phyloP scores from a whole-genome alignment of 768 basidiomycete species.

The Tulasnella sp. region DNA sequence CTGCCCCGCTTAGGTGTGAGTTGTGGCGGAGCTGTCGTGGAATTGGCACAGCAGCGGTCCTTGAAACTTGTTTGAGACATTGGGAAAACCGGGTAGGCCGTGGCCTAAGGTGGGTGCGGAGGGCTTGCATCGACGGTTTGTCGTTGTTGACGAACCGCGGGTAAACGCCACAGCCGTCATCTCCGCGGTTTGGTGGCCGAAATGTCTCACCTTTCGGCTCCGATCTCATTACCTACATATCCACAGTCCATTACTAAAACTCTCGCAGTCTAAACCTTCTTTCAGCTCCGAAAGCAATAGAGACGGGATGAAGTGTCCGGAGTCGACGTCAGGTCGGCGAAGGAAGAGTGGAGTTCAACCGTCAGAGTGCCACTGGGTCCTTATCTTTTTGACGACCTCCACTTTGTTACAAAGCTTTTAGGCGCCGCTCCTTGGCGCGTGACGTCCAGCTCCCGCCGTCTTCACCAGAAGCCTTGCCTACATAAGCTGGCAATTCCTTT shows the following conservation, averaged over 20 bases:
- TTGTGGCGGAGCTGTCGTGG: neutral
- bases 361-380: neutral
- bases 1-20: neutral
- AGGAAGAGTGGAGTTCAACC: neutral
- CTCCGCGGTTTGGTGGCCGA: neutral
- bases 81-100: neutral
- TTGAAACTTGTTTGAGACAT: neutral
- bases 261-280: neutral
- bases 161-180: neutral
- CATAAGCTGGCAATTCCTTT: neutral
- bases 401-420: neutral
- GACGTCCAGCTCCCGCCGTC: neutral
- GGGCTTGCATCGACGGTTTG: neutral
- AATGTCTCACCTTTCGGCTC: neutral
- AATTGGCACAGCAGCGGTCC: neutral
- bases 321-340: neutral
- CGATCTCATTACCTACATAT: neutral
- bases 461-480: neutral
- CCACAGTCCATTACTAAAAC: neutral
- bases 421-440: neutral
- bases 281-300: neutral
- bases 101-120: slow-evolving; percentile 4
- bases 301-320: neutral
- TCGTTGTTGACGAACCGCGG: neutral
- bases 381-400: neutral